A percentile compares a stretch with the other conserved stretches of the same genome.
phyloP scores from a whole-genome alignment of 495 filamentous ascomycete species.

The Daldinia bambusicola region DNA sequence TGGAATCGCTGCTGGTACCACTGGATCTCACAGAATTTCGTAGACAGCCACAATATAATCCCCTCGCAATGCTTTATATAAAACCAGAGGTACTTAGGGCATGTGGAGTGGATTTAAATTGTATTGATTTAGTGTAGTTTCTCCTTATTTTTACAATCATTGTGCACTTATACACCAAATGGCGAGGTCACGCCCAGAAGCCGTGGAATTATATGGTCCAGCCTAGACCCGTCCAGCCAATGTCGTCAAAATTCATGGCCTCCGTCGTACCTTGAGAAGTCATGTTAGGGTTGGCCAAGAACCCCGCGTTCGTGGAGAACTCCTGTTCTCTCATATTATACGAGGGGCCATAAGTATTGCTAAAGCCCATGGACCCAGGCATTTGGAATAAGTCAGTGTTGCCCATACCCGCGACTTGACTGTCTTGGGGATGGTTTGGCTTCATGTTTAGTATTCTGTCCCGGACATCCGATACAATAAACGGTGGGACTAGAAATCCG shows the following conservation, averaged over 20 bases:
- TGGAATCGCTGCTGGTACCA: conserved; percentile 8
- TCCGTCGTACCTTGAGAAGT: background rate
- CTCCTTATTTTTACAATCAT: background rate
- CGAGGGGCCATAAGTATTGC: background rate
- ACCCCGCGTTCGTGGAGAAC: background rate
- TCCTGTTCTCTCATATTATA: background rate
- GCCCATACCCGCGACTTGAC: background rate
- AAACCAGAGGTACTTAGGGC: background rate
- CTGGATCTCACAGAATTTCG: conserved; percentile 20
- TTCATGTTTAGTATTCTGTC: background rate
- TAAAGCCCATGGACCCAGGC: background rate
- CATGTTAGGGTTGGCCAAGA: background rate
- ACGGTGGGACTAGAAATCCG: background rate
- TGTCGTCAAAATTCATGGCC: background rate
- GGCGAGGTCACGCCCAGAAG: background rate
- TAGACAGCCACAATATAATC: background rate
- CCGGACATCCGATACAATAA: background rate
- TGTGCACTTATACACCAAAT: background rate
- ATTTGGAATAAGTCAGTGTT: background rate
- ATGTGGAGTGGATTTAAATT: background rate
- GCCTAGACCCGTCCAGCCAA: background rate
- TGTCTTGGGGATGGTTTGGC: background rate
- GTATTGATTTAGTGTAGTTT: conserved; percentile 4
- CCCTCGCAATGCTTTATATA: background rate
- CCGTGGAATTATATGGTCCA: background rate